Base-by-base conservation (phyloP, 495 filamentous ascomycete genomes). In the Geopyxis carbonaria region DNA sequence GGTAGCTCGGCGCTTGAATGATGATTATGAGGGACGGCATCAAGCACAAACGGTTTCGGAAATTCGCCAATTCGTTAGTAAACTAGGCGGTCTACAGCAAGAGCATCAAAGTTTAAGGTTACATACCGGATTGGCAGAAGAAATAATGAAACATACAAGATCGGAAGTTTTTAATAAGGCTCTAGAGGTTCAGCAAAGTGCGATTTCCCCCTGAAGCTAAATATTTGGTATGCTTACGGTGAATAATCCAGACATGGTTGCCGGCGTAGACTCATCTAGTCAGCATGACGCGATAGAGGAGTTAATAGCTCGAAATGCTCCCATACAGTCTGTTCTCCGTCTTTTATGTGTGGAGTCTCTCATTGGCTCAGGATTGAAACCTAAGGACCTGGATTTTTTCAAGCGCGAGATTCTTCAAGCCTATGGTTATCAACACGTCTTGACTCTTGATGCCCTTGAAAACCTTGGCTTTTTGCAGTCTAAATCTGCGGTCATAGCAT, bases 231-330 rank as follows among this genome's bases (percentile, higher is more conserved):
- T n/a, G n/a, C n/a, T n/a, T n/a, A n/a, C 18, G 15, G 31, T 27
- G 14, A 15, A 30, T 36, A 22, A 21, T 37, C 52, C 48, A n/a
- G n/a, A 91, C 50, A 70, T 93, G 39, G 84, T 82, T n/a, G 83
- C 83, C 2, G 89, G 86, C 34, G 69, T 80, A 15, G 89, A 97
- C 51, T 76, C 86, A 10, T 78, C 73, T 13, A 79, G 79, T 14
- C 81, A 92, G 57, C 83, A 92, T 53, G 83, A 92, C 20, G 70
- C 72, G 2, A 81, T 99, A 42, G 82, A 89, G 60, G 91, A 99
- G 55, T 67, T 99, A 14, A 91, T 99, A 35, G 76, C 82, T 5
- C 79, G 87, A 35, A 77, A 81, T 43, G 69, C 78, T 0, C 76
- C 87, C 0, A 59, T 95, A 2, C 69, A 75, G 11, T 75, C 75